Evolutionary conservation across 2,329 filamentous ascomycete genomes (phyloP).

Genomic region (Metarhizium brunneum): DNA sequence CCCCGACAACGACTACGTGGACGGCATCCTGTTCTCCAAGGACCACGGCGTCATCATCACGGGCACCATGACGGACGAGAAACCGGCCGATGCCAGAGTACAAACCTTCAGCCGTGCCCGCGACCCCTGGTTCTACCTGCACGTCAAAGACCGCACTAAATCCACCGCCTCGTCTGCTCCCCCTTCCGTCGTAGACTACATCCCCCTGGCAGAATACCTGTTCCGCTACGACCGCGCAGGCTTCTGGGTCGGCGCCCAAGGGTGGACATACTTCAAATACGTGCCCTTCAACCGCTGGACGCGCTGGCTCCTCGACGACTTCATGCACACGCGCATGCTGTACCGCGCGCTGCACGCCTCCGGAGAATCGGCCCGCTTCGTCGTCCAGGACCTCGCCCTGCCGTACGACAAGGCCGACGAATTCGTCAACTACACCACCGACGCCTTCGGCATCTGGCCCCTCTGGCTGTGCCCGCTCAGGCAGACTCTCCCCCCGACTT

Average conservation of each 20-base stretch:
- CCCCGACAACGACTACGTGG: constrained; percentile 56
- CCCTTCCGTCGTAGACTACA: constrained; percentile 37
- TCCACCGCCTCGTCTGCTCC: background rate
- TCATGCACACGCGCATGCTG: constrained; percentile 64
- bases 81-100: constrained; percentile 24
- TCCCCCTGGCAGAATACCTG: constrained; percentile 63
- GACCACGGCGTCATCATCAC: constrained; percentile 58
- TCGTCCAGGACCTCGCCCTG: constrained; percentile 59
- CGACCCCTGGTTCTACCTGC: constrained; percentile 73
- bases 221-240: constrained; percentile 69
- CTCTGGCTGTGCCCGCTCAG: constrained; percentile 51
- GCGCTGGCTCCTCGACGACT: constrained; percentile 62
- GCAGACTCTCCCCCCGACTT: constrained; percentile 38
- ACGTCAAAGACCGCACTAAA: constrained; percentile 43
- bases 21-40: constrained; percentile 58
- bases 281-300: constrained; percentile 58
- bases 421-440: constrained; percentile 47
- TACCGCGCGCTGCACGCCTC: constrained; percentile 63
- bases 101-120: constrained; percentile 50
- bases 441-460: constrained; percentile 46
- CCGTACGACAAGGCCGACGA: constrained; percentile 41
- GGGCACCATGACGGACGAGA: constrained; percentile 49
- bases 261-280: constrained; percentile 56
- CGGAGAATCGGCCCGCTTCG: constrained; percentile 53
- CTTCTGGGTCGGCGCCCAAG: constrained; percentile 62